These are phyloP conservation scores for Agroathelia rolfsii DNA, from an alignment of 1,284 basidiomycete genomes.

Conservation along the genomic window DNA sequence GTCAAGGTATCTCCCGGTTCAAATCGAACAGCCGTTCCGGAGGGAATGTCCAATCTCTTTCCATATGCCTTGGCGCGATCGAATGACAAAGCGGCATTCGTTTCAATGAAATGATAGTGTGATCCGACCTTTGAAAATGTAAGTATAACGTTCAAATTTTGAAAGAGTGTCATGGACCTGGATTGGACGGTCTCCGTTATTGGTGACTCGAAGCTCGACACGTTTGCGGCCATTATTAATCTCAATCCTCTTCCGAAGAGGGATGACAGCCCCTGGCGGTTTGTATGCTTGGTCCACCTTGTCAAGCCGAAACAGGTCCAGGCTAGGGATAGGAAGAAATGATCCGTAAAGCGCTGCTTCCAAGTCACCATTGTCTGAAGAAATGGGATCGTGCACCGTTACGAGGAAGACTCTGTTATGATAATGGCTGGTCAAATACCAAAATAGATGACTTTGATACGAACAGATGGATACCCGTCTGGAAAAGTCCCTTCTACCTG, in stretches of 20 bases:
- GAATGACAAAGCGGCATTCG: conserved; percentile 76
- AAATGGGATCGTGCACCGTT: conserved; percentile 90
- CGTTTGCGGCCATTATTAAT: conserved; percentile 71
- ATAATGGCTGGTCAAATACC: conserved; percentile 7
- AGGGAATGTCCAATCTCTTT: conserved; percentile 83
- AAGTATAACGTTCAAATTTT: conserved; percentile 1
- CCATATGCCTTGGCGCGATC: conserved; percentile 78
- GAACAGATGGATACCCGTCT: conserved; percentile 52
- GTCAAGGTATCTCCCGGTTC: conserved; percentile 89
- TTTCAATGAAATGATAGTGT: conserved; percentile 91
- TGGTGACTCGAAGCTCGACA: conserved; percentile 72
- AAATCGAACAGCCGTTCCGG: conserved; percentile 93
- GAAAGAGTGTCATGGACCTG: conserved; percentile 43
- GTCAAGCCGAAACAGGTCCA: conserved; percentile 57
- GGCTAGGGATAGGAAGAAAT: conserved; percentile 75
- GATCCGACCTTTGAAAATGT: conserved; percentile 62
- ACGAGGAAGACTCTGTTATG: conserved; percentile 79
- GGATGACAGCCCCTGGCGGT: conserved; percentile 69
- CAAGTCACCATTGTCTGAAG: conserved; percentile 73
- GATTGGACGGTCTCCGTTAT: conserved; percentile 90
- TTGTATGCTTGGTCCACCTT: no score
- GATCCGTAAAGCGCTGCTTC: conserved; percentile 83
- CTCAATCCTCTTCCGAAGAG: conserved; percentile 55
- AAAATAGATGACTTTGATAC: conserved; percentile 4
- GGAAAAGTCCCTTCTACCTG: conserved; percentile 90